A percentile compares a stretch with the other conserved stretches of the same genome.
Evolutionary conservation across 805 yeast species (phyloP).

Genomic region (Lipomyces kockii): DNA sequence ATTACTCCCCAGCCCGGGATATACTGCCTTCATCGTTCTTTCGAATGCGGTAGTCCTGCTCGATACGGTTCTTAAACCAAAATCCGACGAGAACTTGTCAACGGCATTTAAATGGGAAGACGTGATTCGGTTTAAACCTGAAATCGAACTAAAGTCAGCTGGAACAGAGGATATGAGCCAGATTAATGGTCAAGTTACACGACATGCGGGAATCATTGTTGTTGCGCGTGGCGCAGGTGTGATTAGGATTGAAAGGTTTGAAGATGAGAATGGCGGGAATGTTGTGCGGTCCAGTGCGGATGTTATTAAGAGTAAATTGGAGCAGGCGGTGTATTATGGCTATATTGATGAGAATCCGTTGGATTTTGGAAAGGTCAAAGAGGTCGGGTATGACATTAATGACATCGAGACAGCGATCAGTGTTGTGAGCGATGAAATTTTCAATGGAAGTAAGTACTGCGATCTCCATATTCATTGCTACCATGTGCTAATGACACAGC

Average conservation of each 20-base stretch:
- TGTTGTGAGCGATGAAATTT: constrained; percentile 59
- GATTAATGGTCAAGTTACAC: constrained; percentile 38
- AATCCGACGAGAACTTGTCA: constrained; percentile 44
- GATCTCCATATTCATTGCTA: not conserved
- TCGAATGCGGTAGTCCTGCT: constrained; percentile 66
- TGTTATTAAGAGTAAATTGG: constrained; percentile 72
- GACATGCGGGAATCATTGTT: constrained; percentile 54
- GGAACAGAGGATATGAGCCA: constrained; percentile 54
- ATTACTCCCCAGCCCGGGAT: constrained; percentile 60
- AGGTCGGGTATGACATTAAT: constrained; percentile 51
- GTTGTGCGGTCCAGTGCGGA: constrained; percentile 35
- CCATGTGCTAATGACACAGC: constrained; percentile 4
- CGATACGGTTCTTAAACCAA: constrained; percentile 55
- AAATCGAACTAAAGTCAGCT: constrained; percentile 60
- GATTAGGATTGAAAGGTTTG: constrained; percentile 59
- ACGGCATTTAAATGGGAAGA: constrained; percentile 77
- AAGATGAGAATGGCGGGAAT: constrained; percentile 25
- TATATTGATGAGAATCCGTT: constrained; percentile 50
- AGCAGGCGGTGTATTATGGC: constrained; percentile 78
- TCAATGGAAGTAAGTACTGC: constrained; percentile 49
- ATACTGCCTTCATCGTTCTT: constrained; percentile 64
- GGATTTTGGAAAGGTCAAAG: constrained; percentile 52
- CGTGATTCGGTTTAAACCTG: constrained; percentile 59
- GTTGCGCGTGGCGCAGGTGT: constrained; percentile 65
- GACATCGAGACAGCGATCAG: constrained; percentile 59